A percentile compares a stretch with the other conserved stretches of the same genome.
Conservation (phyloP, 345 rosid species). For the Melaleuca quinquenervia region DNA sequence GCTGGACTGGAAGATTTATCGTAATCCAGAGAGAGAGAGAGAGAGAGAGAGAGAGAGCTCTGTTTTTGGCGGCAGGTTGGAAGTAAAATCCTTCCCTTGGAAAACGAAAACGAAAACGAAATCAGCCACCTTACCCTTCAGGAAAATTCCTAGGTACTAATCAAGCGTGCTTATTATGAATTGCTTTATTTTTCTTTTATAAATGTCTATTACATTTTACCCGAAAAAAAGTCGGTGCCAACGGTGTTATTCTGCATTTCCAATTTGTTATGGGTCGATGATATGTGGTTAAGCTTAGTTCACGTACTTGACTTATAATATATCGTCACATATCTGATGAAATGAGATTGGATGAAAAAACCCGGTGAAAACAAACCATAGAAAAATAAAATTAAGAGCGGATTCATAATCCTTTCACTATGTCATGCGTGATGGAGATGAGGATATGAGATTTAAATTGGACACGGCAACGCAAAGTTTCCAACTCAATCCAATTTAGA, state of each 20-base stretch:
- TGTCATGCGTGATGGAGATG: not conserved
- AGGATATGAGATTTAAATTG: not conserved
- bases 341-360: rapidly evolving
- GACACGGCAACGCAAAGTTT: not conserved
- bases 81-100: not conserved
- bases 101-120: not conserved
- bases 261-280: not conserved
- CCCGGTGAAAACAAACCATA: too few relatives aligned
- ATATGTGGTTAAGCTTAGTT: not conserved
- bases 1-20: not conserved
- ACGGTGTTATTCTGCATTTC: not conserved
- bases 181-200: not conserved
- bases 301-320: not conserved
- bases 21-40: not conserved
- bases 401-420: too few relatives aligned
- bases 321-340: rapidly evolving
- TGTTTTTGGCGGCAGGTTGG: not conserved
- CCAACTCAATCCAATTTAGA: not conserved
- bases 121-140: not conserved
- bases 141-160: not conserved
- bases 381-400: not conserved
- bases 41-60: not conserved
- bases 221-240: not conserved
- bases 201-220: not conserved
- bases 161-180: not conserved